Base-by-base conservation (phyloP, 2,329 filamentous ascomycete species). In the Sporothrix variecibatus region DNA sequence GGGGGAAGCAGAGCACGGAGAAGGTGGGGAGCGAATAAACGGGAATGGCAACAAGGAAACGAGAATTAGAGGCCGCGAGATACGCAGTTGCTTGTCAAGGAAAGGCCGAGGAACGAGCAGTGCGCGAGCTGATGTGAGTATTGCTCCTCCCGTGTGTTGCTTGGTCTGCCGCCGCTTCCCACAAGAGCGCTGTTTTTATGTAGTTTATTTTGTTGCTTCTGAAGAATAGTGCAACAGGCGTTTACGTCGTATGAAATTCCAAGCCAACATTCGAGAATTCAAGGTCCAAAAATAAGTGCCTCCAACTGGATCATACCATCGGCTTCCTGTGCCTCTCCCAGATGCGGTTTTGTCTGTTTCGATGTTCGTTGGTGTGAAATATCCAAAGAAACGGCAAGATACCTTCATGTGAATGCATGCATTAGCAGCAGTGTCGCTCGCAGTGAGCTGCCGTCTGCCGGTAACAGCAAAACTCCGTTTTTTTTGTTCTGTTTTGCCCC, bases 401-500 rank as follows among this genome's bases (percentile, higher is more conserved):
- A n/a, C 64, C 43, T 51, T 51, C 15, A 31, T 51, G 65, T 68
- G 43, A 68, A 67, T 67, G 62, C 62, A 67, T 28, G n/a, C 38
- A 20, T 46, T 46, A 65, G 34, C 34, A 43, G 64, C 64, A 67
- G 64, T 49, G 20, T 43, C n/a, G 60, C 40, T 38, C 28, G 3
- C 65, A 51, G 65, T 23, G 43, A 69, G 65, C 65, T 53, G 43
- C 26, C 26, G 11, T 69, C 46, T 51, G 26, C 43, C 17, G 26
- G 64, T 68, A 17, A 43, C 71, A 64, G 60, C 60, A 11, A 58
- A 31, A 17, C 38, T 64, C 53, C 64, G 51, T 60, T 68, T 69
- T 51, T 67, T 65, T 62, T 67, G 73, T 43, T 71, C 38, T 53
- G 43, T 17, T 17, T 60, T 51, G 56, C 34, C 46, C 46, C 56